A percentile compares a stretch with the other conserved stretches of the same genome.
phyloP scores from a whole-genome alignment of 371 early-diverging fungal species.

The Apophysomyces variabilis region DNA sequence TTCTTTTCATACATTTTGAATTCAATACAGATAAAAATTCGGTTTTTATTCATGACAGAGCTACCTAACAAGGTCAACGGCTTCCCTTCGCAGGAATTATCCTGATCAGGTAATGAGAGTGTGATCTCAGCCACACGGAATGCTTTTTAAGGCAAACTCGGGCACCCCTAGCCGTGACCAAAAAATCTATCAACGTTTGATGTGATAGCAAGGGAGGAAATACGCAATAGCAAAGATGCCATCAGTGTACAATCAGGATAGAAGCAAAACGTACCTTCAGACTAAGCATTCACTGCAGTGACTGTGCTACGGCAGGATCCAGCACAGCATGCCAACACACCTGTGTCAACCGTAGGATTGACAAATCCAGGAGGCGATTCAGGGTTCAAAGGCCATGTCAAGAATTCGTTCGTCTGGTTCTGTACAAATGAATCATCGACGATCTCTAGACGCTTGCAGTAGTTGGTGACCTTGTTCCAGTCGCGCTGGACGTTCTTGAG shows the following conservation, averaged over 20 bases:
- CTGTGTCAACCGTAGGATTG: conserved; percentile 49
- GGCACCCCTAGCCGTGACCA: conserved; percentile 54
- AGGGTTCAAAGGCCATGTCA: conserved; percentile 47
- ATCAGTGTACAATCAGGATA: neutral
- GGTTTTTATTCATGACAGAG: neutral
- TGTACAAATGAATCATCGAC: conserved; percentile 59
- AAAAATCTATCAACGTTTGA: neutral
- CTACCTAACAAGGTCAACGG: conserved; percentile 27
- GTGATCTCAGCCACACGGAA: conserved; percentile 53
- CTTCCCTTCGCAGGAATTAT: conserved; percentile 65
- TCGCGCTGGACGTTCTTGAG: conserved; percentile 69
- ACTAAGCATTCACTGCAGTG: conserved; percentile 19
- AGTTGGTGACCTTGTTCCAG: conserved; percentile 73
- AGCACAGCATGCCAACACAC: conserved; percentile 36
- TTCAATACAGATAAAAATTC: neutral
- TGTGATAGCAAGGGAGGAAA: neutral
- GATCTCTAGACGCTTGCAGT: conserved; percentile 64
- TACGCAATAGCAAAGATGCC: neutral
- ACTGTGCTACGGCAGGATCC: conserved; percentile 14
- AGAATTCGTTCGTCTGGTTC: conserved; percentile 67
- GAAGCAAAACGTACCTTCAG: conserved; percentile 8
- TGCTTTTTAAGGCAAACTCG: conserved; percentile 19
- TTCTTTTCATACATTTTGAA: neutral
- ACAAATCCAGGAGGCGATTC: conserved; percentile 45
- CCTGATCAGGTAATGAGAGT: conserved; percentile 64